A percentile compares a stretch with the other conserved stretches of the same genome.
Conservation (phyloP, 129 eudicot genomes). For the Scalesia atractyloides region DNA sequence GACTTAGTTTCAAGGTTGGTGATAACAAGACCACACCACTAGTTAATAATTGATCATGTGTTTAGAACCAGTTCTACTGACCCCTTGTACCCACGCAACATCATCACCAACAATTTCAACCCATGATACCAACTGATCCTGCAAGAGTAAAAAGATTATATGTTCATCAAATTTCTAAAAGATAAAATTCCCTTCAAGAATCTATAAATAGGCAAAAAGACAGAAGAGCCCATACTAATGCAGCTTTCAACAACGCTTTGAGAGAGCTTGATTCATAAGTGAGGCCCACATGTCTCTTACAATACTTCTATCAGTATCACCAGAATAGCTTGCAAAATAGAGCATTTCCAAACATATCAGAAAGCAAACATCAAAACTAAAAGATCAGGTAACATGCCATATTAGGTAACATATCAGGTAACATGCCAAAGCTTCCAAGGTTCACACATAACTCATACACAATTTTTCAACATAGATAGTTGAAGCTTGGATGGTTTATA, state of each 20-base stretch:
- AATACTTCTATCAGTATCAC: slow-evolving; percentile 91
- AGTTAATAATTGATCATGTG: slow-evolving; percentile 76
- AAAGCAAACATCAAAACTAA: slow-evolving; percentile 14
- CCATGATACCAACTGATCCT: slow-evolving; percentile 76
- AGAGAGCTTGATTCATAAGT: slow-evolving; percentile 90
- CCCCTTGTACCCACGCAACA: slow-evolving; percentile 92
- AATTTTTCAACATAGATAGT: too few relatives aligned
- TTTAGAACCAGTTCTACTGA: slow-evolving; percentile 78
- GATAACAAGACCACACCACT: slow-evolving; percentile 75
- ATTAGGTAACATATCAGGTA: too few relatives aligned
- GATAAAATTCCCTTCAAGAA: not conserved
- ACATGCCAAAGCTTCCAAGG: too few relatives aligned
- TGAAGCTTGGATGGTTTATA: too few relatives aligned
- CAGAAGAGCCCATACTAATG: slow-evolving; percentile 47
- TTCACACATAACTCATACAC: too few relatives aligned
- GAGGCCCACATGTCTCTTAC: slow-evolving; percentile 92
- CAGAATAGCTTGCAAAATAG: slow-evolving; percentile 91
- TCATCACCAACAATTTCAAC: slow-evolving; percentile 89
- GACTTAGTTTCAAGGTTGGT: slow-evolving; percentile 69
- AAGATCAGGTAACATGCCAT: not conserved
- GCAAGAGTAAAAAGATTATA: slow-evolving; percentile 10
- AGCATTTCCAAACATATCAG: slow-evolving; percentile 95
- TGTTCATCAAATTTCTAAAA: not conserved
- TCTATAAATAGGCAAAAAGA: slow-evolving; percentile 2
- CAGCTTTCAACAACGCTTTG: slow-evolving; percentile 96